phyloP scores from a whole-genome alignment of 257 asterid genomes.

The Mentha longifolia region DNA sequence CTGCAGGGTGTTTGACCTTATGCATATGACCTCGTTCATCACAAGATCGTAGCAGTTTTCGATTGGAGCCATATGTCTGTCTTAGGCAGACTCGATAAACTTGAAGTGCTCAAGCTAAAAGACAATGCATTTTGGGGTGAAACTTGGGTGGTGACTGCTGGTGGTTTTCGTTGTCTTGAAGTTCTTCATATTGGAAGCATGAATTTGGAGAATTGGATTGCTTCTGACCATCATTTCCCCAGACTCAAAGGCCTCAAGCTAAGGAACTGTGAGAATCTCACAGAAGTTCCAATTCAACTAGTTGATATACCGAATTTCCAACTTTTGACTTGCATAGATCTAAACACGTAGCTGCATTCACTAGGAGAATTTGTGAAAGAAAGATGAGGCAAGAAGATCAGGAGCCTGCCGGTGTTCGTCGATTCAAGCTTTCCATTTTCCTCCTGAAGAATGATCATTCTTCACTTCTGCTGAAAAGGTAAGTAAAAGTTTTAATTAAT shows the following conservation, averaged over 20 bases:
- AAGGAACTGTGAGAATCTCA: slow-evolving; percentile 36
- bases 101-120: slow-evolving; percentile 38
- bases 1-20: no score
- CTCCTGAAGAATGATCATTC: slow-evolving; percentile 23
- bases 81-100: slow-evolving; percentile 35
- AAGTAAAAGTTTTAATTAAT: background rate
- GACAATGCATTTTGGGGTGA: slow-evolving; percentile 38
- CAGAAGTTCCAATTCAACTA: slow-evolving; percentile 25
- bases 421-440: slow-evolving; percentile 38
- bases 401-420: background rate
- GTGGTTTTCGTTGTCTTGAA: slow-evolving; percentile 37
- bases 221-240: slow-evolving; percentile 37
- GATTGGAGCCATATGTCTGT: slow-evolving; percentile 41
- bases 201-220: slow-evolving; percentile 30
- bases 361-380: slow-evolving; percentile 3
- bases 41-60: no score
- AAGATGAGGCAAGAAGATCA: slow-evolving; percentile 6
- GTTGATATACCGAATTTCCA: slow-evolving; percentile 36
- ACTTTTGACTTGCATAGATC: slow-evolving; percentile 23
- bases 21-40: no score
- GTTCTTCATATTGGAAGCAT: slow-evolving; percentile 37
- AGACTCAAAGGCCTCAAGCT: slow-evolving; percentile 34
- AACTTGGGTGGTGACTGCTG: slow-evolving; percentile 32
- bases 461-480: background rate
- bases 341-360: slow-evolving; percentile 16